Evolutionary conservation across 2,329 filamentous ascomycete species (phyloP), one percentile per base, ranked within the genome.

Genomic region (Hypomyces perniciosus): DNA sequence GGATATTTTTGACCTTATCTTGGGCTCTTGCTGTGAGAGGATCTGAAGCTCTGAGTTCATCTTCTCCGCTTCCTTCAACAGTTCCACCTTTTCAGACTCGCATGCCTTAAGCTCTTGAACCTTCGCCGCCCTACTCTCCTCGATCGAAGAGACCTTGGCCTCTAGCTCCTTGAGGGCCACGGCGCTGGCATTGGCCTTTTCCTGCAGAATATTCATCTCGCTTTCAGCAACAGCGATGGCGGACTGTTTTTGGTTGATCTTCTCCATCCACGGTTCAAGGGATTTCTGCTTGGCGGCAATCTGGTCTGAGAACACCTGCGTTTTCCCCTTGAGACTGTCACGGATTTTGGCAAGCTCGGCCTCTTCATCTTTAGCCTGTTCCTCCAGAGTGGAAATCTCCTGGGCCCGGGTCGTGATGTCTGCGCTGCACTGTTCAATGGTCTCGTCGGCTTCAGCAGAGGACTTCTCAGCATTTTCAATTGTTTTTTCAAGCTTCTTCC

Each of bases 171-270:
- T 81, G 1, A 96, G 78, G 7, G 91, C 88, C 26, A 90, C 85
- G 6, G 88, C 85, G 4, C 91, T 90, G 31, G 92, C 86, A 62
- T 90, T 96, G 46, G 89, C 88, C 65, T 90, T 90, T 65, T 99
- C 93, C 38, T 83, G 81, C 6, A 99, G 78, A 51, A 99, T 97
- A 53, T 90, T 86, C 59, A 97, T 81, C 68, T 99, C 92, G 67
- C 90, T 96, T 66, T 96, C 88, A 1, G 93, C 90, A 8, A 99
- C 91, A 4, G 92, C 92, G 58, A 96, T 95, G 4, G 88, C 84
- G 0, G 91, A 96, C 63, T 93, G 87, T 68, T 96, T 97, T 65
- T 96, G 86, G 67, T 93, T 96, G 72, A 99, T 92, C 71, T 93
- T 97, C 58, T 90, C 90, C 59, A 86, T 91, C 93, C 93, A 99